phyloP scores from a whole-genome alignment of 768 basidiomycete genomes.

The Coprinopsis marcescibilis region DNA sequence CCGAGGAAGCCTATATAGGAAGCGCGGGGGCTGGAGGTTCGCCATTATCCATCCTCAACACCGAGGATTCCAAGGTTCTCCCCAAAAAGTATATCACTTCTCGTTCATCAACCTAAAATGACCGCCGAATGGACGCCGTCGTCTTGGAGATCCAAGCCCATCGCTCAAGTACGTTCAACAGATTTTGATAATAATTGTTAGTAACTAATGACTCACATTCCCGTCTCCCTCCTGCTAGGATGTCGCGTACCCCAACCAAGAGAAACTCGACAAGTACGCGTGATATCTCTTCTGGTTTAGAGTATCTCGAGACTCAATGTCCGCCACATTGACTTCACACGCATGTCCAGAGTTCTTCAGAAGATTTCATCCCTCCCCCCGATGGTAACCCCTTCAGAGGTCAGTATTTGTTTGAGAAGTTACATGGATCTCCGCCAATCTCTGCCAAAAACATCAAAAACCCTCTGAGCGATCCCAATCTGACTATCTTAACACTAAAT shows the following conservation, averaged over 20 bases:
- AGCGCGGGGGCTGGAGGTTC: not conserved
- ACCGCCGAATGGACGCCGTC: conserved; percentile 56
- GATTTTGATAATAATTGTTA: too few species aligned
- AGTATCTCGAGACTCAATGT: not conserved
- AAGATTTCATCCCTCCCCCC: conserved; percentile 82
- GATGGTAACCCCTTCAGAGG: conserved; percentile 90
- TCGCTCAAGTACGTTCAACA: conserved; percentile 17
- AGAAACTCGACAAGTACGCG: conserved; percentile 15
- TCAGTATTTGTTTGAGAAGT: conserved; percentile 27
- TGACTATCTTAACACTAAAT: conserved; percentile 5
- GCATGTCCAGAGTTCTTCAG: conserved; percentile 53
- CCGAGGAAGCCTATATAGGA: conserved; percentile 4
- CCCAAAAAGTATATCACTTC: not conserved
- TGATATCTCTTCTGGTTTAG: not conserved
- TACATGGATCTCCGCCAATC: conserved; percentile 24
- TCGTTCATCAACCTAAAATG: conserved; percentile 4
- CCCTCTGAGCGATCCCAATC: conserved; percentile 7
- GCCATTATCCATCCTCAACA: not conserved
- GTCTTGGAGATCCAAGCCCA: conserved; percentile 59
- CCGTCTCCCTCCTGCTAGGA: conserved; percentile 12
- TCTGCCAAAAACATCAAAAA: conserved; percentile 5
- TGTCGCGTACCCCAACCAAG: conserved; percentile 18
- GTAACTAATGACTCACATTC: too few species aligned
- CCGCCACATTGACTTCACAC: conserved; percentile 2
- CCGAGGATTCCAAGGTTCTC: conserved; percentile 6